Base-by-base conservation (phyloP, 2,329 filamentous ascomycete species). In the Fusarium torulosum region DNA sequence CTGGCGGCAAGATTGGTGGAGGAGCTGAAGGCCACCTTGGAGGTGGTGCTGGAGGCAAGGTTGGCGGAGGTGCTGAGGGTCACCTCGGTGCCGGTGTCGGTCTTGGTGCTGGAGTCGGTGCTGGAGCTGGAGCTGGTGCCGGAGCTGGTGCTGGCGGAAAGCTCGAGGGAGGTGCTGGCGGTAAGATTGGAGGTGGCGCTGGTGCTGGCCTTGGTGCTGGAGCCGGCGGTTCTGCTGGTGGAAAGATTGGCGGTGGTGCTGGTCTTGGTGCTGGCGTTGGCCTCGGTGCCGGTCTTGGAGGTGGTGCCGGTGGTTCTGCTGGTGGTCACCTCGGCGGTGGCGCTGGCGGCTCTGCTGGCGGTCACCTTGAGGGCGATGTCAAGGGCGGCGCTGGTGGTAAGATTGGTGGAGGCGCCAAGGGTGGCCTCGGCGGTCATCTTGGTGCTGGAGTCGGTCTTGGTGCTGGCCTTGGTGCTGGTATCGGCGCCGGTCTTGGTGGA, bases 351-450 rank as follows among this genome's bases (percentile, higher is more conserved):
- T 46, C 42, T 13, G 6, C 37, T 14, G 55, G 27, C 9, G 45
- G 31, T 13, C 20, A 49, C 15, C 20, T 15, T 21, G 49, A 37
- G 2, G 51, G 40, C n/a, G 40, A 43, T 21, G 27, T 35, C 23
- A 41, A 31, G 17, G 40, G 31, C 11, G 41, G 19, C 42, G 44
- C 20, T 9, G 37, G 33, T n/a, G 33, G 15, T 10, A n/a, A n/a
- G 15, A n/a, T 51, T 13, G 49, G 37, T 14, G 49, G 37, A 11
- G 49, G 49, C 31, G 49, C 19, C 10, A 51, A 41, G 47, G 47
- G 47, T 4, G 49, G 37, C 9, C 42, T 63, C 31, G 41, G 46
- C 10, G 38, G n/a, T n/a, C n/a, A 14, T 23, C 20, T 15, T 21
- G 43, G 43, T 19, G 41, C 20, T 11, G 15, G 19, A 11, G 27